Percentiles rank a stretch among this genome's conserved stretches.
Conservation (phyloP, 768 basidiomycete genomes). For the Antrodiella citrinella region DNA sequence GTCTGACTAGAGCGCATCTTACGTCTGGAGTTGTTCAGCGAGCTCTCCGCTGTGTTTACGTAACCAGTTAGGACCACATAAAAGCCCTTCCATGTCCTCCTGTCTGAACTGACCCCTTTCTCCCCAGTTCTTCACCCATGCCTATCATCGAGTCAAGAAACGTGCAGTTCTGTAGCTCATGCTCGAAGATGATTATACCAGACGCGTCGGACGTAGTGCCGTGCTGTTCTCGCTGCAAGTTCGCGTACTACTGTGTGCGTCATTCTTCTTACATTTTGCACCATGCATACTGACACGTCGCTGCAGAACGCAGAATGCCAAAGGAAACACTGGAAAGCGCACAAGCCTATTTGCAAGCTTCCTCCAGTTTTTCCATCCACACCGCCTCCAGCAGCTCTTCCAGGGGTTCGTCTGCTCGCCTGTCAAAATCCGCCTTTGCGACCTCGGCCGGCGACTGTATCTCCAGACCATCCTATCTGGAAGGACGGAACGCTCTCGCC, state of each 20-base stretch:
- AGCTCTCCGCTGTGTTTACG: no score
- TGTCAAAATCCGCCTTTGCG: neutral
- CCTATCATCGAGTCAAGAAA: neutral
- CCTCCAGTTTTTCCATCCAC: neutral
- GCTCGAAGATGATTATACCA: neutral
- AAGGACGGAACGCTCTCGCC: conserved; percentile 1
- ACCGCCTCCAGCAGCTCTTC: neutral
- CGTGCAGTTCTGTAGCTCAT: neutral
- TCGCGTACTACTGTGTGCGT: neutral
- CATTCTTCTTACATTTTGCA: neutral
- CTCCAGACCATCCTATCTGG: conserved; percentile 3
- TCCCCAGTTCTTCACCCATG: no score
- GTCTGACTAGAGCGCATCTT: no score
- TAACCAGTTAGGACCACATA: no score
- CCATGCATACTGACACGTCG: neutral
- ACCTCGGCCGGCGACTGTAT: neutral
- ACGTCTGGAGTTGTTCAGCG: no score
- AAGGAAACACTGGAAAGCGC: neutral
- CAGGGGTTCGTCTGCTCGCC: neutral
- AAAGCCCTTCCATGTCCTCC: no score
- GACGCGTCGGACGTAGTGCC: neutral
- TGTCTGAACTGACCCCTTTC: no score
- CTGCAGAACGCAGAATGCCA: neutral
- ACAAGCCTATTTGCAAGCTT: neutral
- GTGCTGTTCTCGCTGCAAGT: neutral